Percentiles rank a stretch among this genome's conserved stretches.
These are phyloP conservation scores for Colletotrichum camelliae DNA, from an alignment of 2,329 filamentous ascomycete species.

Conservation along the genomic window DNA sequence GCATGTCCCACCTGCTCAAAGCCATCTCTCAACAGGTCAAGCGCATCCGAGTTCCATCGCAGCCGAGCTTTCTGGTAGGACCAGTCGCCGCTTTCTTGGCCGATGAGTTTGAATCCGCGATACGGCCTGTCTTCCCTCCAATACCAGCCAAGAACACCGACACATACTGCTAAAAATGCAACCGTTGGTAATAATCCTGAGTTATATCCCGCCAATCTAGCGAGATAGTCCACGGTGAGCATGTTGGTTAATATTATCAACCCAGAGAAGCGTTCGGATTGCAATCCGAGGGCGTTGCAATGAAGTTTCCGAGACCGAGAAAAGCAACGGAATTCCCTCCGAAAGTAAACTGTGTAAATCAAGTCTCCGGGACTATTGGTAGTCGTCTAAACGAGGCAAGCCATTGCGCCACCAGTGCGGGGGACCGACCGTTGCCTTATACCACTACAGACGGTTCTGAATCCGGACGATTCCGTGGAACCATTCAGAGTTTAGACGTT, in stretches of 20 bases:
- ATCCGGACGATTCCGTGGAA: background rate
- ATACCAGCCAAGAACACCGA: background rate
- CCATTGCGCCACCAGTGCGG: background rate
- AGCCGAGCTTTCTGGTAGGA: background rate
- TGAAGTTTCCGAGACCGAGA: background rate
- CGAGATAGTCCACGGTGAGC: background rate
- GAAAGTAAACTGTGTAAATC: background rate
- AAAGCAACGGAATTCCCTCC: background rate
- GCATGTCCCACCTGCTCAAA: background rate
- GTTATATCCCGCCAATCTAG: background rate
- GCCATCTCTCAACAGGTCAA: background rate
- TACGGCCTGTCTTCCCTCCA: background rate
- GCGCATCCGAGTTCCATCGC: background rate
- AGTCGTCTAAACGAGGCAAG: background rate
- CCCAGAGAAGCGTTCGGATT: background rate
- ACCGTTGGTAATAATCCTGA: background rate
- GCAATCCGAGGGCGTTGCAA: rapidly evolving
- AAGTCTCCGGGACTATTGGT: background rate
- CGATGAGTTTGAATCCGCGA: background rate
- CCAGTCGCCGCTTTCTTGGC: background rate
- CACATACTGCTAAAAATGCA: background rate
- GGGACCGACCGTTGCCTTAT: background rate
- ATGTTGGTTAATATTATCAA: background rate
- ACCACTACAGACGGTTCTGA: background rate
- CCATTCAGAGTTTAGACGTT: background rate